Conservation (phyloP, 1,284 basidiomycete species). For the Ganoderma leucocontextum region DNA sequence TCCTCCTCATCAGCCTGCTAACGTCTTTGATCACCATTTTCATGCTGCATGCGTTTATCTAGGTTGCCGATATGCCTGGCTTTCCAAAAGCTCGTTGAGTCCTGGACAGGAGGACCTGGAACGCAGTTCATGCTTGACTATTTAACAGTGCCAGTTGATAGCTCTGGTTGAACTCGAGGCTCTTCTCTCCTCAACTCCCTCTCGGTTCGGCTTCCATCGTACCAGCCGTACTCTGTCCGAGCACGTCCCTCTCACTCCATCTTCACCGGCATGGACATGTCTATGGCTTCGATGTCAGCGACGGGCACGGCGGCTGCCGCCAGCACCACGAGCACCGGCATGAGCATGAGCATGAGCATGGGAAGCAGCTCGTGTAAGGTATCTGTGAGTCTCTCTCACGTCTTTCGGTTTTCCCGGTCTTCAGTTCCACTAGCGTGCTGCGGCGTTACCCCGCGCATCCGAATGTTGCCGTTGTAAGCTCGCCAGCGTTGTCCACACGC, state of each 20-base stretch:
- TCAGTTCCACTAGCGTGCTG: neutral
- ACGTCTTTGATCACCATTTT: neutral
- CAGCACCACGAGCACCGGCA: conserved; percentile 7
- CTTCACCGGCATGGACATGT: conserved; percentile 13
- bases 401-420: neutral
- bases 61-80: neutral
- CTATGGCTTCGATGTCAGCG: conserved; percentile 1
- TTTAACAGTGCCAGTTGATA: neutral
- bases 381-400: conserved; percentile 15
- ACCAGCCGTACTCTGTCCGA: neutral
- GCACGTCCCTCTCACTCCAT: neutral
- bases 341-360: conserved; percentile 8
- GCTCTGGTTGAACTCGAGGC: neutral
- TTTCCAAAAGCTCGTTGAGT: neutral
- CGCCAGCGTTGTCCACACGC: too few species aligned
- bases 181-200: neutral
- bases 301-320: conserved; percentile 9
- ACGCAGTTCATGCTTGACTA: neutral
- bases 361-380: conserved; percentile 19
- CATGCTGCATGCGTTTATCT: neutral
- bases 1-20: neutral
- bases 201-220: neutral
- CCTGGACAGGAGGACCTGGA: neutral
- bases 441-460: too few species aligned
- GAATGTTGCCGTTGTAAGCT: too few species aligned